Conservation (phyloP, 805 yeast species). For the Sugiyamaella marilandica region DNA sequence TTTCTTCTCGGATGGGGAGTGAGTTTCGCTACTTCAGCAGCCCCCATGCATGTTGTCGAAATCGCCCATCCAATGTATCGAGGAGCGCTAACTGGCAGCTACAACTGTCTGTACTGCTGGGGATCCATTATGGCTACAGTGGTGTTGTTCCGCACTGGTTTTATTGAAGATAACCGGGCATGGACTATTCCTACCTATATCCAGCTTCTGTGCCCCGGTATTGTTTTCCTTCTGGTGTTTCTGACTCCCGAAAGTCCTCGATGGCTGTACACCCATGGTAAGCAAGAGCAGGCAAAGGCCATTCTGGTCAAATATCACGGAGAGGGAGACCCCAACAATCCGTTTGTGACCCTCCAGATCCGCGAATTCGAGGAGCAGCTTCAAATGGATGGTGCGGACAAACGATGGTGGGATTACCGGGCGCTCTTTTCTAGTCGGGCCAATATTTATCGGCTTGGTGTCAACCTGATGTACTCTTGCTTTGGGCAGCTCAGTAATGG, state of each 20-base stretch:
- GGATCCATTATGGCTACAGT: constrained; percentile 19
- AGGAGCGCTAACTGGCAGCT: constrained; percentile 20
- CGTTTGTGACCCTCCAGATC: constrained; percentile 17
- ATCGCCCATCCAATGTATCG: constrained; percentile 12
- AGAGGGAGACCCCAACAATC: constrained; percentile 14
- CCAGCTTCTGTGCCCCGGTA: constrained; percentile 15
- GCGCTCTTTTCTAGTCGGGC: constrained; percentile 17
- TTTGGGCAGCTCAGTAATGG: constrained; percentile 19
- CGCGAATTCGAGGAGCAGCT: constrained; percentile 18
- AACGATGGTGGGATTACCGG: constrained; percentile 22
- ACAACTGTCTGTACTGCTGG: constrained; percentile 17
- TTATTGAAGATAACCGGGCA: constrained; percentile 6
- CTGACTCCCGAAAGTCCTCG: constrained; percentile 24
- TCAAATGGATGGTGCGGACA: constrained; percentile 19
- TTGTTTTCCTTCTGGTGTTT: constrained; percentile 10
- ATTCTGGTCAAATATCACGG: constrained; percentile 20
- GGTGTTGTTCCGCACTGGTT: constrained; percentile 13
- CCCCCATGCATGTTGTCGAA: constrained; percentile 14
- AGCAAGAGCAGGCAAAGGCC: constrained; percentile 17
- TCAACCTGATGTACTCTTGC: constrained; percentile 13
- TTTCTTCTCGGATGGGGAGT: constrained; percentile 15
- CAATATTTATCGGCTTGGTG: constrained; percentile 18
- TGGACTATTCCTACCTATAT: constrained; percentile 20
- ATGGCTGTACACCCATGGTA: constrained; percentile 21
- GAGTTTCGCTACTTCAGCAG: constrained; percentile 13